Base-by-base conservation (phyloP, 2,329 filamentous ascomycete genomes). In the Pseudofabraea citricarpa region DNA sequence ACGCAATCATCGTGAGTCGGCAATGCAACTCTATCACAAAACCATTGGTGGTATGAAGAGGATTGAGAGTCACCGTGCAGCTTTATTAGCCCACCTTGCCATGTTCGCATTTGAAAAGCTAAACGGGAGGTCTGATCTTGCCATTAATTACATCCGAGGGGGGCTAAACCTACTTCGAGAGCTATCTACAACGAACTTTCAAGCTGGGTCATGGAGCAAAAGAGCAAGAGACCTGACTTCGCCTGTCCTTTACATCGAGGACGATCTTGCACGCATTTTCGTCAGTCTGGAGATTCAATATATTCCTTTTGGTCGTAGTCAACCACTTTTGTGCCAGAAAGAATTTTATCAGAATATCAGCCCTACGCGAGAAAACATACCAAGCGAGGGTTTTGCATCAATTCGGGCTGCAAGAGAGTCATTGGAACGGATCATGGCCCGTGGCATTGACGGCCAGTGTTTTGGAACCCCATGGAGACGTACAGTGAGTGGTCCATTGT, bases 301-400 rank as follows among this genome's bases (percentile, higher is more conserved):
- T 10, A 10, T 36, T 16, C 32, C 32, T 5, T 36, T 36, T 12
- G 32, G n/a, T 15, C 32, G 32, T 15, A 15, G 13, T 6, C n/a
- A 36, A 20, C 32, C 32, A 36, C 18, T 36, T 4, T 6, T 18
- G 12, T 36, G 32, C n/a, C 32, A 36, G 6, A 36, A 10, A 18
- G n/a, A 16, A 19, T 36, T 36, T 18, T 36, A 36, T 20, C 32
- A 36, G 12, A 36, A 36, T 36, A 36, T 36, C n/a, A 36, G 18
- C 6, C 32, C 32, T 5, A 18, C 15, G 5, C n/a, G 32, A 18
- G 32, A 36, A 18, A 20, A 16, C 2, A 16, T 36, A 16, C 32
- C 32, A 16, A 5, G 2, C 12, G 7, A 10, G 15, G 32, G 32
- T 18, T 36, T 36, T 12, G 32, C 7, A 36, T 36, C 32, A 15